Evolutionary conservation across 352 stramenopile genomes (phyloP).

Genomic region (Pelagophyceae sp.): DNA sequence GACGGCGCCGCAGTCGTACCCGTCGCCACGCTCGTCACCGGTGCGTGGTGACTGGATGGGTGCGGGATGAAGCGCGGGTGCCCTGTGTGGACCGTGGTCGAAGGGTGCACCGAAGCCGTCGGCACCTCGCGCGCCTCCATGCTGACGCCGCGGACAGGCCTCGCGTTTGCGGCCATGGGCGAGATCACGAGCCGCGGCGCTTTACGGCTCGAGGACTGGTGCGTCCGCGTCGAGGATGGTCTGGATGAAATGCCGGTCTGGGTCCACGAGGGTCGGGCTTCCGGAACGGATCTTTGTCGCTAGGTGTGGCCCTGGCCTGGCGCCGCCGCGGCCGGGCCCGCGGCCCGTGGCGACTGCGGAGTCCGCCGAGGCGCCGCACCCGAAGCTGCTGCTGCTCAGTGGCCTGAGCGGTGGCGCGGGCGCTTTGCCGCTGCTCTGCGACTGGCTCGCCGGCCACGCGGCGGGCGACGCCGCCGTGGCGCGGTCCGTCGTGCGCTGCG

Average conservation of each 20-base stretch:
- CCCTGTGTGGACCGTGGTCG: too few species aligned
- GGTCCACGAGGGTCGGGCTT: too few species aligned
- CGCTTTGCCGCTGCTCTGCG: conserved; percentile 48
- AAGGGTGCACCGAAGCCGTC: too few species aligned
- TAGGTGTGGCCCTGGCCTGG: conserved; percentile 49
- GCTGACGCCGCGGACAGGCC: too few species aligned
- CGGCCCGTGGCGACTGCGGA: neutral
- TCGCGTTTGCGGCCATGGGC: conserved; percentile 57
- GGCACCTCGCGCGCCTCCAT: too few species aligned
- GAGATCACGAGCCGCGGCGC: conserved; percentile 37
- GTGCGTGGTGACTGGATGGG: too few species aligned
- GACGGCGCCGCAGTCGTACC: conserved; percentile 20
- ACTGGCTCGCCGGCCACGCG: conserved; percentile 61
- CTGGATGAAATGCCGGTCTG: too few species aligned
- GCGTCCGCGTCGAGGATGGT: too few species aligned
- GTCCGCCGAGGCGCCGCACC: neutral
- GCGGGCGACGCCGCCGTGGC: conserved; percentile 41
- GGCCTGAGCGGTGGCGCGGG: conserved; percentile 21
- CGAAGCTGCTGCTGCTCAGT: neutral
- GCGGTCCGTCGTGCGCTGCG: neutral
- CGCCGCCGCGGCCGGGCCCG: conserved; percentile 10
- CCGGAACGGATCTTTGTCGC: too few species aligned
- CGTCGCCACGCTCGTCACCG: conserved; percentile 45
- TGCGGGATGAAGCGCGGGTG: too few species aligned
- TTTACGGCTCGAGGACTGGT: conserved; percentile 37